Percentiles rank a stretch among this genome's conserved stretches.
Conservation (phyloP, 768 basidiomycete species). For the Gymnopilus junonius region DNA sequence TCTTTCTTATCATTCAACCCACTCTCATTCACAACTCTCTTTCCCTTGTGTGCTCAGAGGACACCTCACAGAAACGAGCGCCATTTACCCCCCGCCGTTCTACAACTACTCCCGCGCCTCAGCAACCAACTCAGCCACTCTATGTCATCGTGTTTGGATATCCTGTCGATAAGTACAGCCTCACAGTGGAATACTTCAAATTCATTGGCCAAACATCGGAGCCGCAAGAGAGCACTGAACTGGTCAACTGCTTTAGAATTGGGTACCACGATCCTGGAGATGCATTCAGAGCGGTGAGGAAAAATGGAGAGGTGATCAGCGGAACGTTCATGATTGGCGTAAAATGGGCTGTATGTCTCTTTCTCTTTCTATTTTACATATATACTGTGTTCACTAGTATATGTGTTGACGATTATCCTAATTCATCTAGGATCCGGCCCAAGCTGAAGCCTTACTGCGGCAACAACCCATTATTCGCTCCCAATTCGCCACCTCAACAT, state of each 20-base stretch:
- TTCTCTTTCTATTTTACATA: conserved; percentile 9
- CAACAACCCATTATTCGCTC: conserved; percentile 34
- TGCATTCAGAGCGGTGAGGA: conserved; percentile 77
- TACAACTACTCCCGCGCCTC: conserved; percentile 23
- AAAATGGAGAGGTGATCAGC: conserved; percentile 79
- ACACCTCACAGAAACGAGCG: conserved; percentile 44
- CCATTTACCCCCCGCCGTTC: conserved; percentile 40
- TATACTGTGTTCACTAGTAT: too few relatives aligned
- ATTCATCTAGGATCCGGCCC: conserved; percentile 56
- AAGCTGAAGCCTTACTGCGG: conserved; percentile 58
- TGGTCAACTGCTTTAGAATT: conserved; percentile 82
- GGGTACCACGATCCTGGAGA: conserved; percentile 74
- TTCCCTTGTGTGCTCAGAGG: conserved; percentile 30
- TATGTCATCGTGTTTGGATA: conserved; percentile 90
- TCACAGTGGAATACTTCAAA: conserved; percentile 75
- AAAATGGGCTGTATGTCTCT: not conserved
- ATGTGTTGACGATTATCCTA: not conserved
- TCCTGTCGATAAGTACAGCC: conserved; percentile 75
- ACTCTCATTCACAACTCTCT: not conserved
- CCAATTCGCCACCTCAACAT: conserved; percentile 19
- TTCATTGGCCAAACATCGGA: conserved; percentile 74
- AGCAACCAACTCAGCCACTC: conserved; percentile 42
- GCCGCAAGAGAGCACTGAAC: conserved; percentile 66
- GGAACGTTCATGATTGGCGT: conserved; percentile 86
- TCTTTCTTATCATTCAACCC: not conserved